These are phyloP conservation scores for Thermothelomyces thermophilus DNA, from an alignment of 2,329 filamentous ascomycete species.

Conservation along the genomic window DNA sequence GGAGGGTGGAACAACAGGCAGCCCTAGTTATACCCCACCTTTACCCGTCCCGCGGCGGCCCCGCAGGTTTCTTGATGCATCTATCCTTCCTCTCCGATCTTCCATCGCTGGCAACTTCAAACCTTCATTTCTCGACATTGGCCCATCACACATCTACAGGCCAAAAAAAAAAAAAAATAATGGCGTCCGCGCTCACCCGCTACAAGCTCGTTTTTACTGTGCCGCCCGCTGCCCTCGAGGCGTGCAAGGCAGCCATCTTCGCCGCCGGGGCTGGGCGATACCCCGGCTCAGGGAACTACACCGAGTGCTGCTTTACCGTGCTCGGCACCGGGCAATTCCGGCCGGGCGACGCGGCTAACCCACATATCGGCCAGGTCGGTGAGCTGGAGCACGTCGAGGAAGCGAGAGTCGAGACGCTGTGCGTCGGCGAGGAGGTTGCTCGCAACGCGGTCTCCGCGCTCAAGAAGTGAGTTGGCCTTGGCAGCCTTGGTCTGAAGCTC, in stretches of 20 bases:
- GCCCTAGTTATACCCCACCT: too few species aligned
- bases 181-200: conserved; percentile 7
- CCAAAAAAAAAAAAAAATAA: too few species aligned
- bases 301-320: conserved; percentile 46
- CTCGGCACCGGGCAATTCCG: conserved; percentile 60
- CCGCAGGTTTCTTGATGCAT: too few species aligned
- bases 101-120: too few species aligned
- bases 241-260: conserved; percentile 51
- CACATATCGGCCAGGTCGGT: conserved; percentile 54
- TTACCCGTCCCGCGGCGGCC: too few species aligned
- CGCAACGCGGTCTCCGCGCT: conserved; percentile 54
- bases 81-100: too few species aligned
- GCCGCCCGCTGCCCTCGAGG: conserved; percentile 38
- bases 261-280: conserved; percentile 51
- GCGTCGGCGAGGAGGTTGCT: conserved; percentile 51
- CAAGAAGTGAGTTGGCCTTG: conserved; percentile 50
- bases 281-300: conserved; percentile 46
- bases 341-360: conserved; percentile 54
- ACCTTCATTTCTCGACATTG: too few species aligned
- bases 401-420: conserved; percentile 56
- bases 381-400: conserved; percentile 54
- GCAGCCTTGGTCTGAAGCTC: neutral
- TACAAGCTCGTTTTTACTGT: conserved; percentile 45
- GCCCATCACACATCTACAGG: too few species aligned
- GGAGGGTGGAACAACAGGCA: too few species aligned